Percentiles rank a stretch among this genome's conserved stretches.
phyloP scores from a whole-genome alignment of 106 monocot genomes.

The Dendrobium huoshanense region DNA sequence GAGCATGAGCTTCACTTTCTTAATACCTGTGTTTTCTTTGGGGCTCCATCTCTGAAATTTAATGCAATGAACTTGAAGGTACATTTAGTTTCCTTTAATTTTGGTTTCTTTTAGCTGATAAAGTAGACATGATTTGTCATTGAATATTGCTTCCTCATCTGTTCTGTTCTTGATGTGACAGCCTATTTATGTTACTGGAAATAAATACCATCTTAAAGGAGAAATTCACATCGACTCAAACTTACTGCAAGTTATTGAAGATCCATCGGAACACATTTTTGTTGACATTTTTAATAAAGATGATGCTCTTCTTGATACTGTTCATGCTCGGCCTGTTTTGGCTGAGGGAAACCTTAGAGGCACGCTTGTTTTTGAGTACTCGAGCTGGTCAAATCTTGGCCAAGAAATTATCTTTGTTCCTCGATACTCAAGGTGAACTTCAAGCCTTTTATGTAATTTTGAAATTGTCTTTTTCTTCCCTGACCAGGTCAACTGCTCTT shows the following conservation, averaged over 20 bases:
- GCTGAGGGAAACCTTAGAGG: constrained; percentile 18
- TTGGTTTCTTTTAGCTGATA: constrained; percentile 4
- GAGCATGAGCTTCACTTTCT: constrained; percentile 76
- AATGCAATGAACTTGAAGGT: constrained; percentile 50
- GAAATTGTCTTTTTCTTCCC: background rate
- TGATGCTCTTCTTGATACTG: constrained; percentile 32
- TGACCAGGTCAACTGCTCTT: background rate
- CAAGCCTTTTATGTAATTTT: background rate
- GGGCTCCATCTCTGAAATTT: constrained; percentile 52
- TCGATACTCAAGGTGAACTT: constrained; percentile 50
- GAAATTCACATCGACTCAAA: constrained; percentile 51
- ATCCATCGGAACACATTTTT: constrained; percentile 42
- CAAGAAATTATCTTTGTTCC: constrained; percentile 61
- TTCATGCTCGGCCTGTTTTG: constrained; percentile 28
- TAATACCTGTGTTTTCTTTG: constrained; percentile 81
- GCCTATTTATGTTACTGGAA: constrained; percentile 65
- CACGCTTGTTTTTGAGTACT: constrained; percentile 51
- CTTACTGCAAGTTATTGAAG: constrained; percentile 19
- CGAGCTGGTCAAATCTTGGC: constrained; percentile 68
- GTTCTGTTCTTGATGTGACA: constrained; percentile 23
- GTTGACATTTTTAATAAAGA: constrained; percentile 59
- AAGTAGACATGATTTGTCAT: background rate
- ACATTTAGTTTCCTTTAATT: constrained; percentile 7
- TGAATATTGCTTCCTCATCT: background rate
- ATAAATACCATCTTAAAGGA: constrained; percentile 79